Evolutionary conservation across 108 stramenopile species (phyloP), one percentile per base, ranked within the genome.

Genomic region (Skeletonema potamos): DNA sequence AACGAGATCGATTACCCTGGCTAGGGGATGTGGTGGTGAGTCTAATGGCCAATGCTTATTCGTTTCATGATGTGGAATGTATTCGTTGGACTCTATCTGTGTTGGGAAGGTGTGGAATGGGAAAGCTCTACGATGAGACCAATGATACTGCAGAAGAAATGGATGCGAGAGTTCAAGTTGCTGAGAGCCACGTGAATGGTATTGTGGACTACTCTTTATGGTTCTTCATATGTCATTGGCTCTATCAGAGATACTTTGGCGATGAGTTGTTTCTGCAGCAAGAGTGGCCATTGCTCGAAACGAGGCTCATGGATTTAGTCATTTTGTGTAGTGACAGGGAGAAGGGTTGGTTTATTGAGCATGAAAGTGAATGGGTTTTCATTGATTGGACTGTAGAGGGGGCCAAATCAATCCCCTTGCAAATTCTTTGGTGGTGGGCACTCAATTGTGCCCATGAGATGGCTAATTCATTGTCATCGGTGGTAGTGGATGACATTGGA

Each of bases 401-500:
- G 8, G 58, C 72, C 18, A 81, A 81, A 28, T 39, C 55, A 36
- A 22, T 33, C 28, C 29, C 80, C 26, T 29, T 81, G 55, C 80
- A 81, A 20, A 64, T 76, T 22, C 36, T 81, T 33, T 81, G 74
- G 75, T 81, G 80, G 80, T 72, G 76, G 75, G 75, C 80, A n/a
- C 59, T 81, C 4, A 58, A 77, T 29, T 74, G 80, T 43, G 63
- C 29, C 6, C 24, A 30, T 36, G 34, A 37, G 0, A 43, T 81
- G 60, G 70, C 70, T n/a, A 57, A 54, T 22, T 59, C 51, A 62
- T 13, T 73, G 46, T 28, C 26, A 27, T 39, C 11, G 17, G 3
- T 62, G 29, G 24, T 1, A 32, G 24, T 17, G 30, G 20, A 58
- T 13, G 12, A 44, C 18, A 37, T 12, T 9, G 20, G 27, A 36